Percentiles rank a stretch among this genome's conserved stretches.
Conservation (phyloP, 441 rosid species). For the Theobroma grandiflorum region DNA sequence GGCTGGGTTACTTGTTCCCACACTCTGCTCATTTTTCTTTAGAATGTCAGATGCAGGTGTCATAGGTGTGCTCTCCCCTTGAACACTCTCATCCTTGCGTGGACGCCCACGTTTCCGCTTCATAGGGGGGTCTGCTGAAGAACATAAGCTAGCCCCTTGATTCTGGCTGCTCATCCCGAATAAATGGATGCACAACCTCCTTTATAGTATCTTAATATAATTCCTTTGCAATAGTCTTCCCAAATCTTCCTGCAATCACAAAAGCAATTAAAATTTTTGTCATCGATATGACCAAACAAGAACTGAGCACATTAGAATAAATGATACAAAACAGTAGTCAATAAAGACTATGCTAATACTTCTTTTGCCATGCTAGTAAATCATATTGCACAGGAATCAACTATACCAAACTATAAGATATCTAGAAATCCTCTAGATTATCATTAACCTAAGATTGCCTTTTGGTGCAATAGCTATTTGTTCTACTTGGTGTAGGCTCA, state of each 20-base stretch:
- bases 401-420: background rate
- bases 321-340: background rate
- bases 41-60: slow-evolving; percentile 38
- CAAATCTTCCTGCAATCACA: background rate
- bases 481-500: background rate
- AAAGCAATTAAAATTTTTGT: slow-evolving; percentile 4
- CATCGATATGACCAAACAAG: slow-evolving; percentile 6
- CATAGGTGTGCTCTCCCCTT: slow-evolving; percentile 42
- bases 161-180: slow-evolving; percentile 59
- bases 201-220: background rate
- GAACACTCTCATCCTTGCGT: slow-evolving; percentile 58
- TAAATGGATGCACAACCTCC: background rate
- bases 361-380: background rate
- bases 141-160: slow-evolving; percentile 46
- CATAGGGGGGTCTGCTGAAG: slow-evolving; percentile 50
- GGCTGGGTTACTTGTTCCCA: slow-evolving; percentile 24
- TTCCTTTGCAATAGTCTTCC: background rate
- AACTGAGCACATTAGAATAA: background rate
- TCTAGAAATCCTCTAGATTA: background rate
- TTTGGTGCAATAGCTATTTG: background rate
- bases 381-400: background rate
- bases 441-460: background rate
- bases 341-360: background rate
- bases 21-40: slow-evolving; percentile 43
- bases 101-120: slow-evolving; percentile 87